Percentiles rank a stretch among this genome's conserved stretches.
phyloP scores from a whole-genome alignment of 306 rosid species.

The Cicer chorassanicum region DNA sequence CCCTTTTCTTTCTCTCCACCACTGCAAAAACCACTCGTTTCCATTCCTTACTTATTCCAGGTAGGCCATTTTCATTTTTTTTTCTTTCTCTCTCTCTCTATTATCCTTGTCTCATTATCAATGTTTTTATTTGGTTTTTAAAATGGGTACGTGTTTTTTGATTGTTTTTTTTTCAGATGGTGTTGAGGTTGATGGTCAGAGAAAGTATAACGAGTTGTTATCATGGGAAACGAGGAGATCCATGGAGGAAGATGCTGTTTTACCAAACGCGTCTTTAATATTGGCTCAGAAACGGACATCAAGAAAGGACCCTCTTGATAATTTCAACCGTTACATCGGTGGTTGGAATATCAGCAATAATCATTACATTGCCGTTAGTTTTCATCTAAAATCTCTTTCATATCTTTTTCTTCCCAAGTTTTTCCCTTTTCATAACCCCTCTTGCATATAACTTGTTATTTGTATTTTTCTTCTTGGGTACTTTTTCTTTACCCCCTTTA shows the following conservation, averaged over 20 bases:
- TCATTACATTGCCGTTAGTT: constrained; percentile 82
- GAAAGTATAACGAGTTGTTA: constrained; percentile 40
- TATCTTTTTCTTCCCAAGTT: background rate
- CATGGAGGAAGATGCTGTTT: constrained; percentile 50
- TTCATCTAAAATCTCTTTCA: constrained; percentile 18
- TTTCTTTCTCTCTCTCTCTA: too few species aligned
- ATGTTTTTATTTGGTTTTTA: background rate
- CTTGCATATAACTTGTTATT: background rate
- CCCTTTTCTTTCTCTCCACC: constrained; percentile 38
- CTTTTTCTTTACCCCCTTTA: background rate
- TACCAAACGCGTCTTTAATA: constrained; percentile 52
- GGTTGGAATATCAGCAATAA: constrained; percentile 83
- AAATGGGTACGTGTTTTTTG: constrained; percentile 1
- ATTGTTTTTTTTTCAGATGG: constrained; percentile 28
- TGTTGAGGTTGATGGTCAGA: constrained; percentile 45
- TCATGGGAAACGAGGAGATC: constrained; percentile 66
- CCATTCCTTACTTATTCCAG: constrained; percentile 43
- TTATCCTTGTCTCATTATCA: background rate
- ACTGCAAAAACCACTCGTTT: constrained; percentile 35
- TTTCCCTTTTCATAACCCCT: background rate
- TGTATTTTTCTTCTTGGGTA: background rate
- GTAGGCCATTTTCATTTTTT: constrained; percentile 1
- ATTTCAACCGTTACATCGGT: constrained; percentile 67
- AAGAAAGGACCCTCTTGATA: constrained; percentile 69
- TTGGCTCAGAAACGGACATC: constrained; percentile 72